Conservation (phyloP, 1,139 yeast species). For the Candida sp. region DNA sequence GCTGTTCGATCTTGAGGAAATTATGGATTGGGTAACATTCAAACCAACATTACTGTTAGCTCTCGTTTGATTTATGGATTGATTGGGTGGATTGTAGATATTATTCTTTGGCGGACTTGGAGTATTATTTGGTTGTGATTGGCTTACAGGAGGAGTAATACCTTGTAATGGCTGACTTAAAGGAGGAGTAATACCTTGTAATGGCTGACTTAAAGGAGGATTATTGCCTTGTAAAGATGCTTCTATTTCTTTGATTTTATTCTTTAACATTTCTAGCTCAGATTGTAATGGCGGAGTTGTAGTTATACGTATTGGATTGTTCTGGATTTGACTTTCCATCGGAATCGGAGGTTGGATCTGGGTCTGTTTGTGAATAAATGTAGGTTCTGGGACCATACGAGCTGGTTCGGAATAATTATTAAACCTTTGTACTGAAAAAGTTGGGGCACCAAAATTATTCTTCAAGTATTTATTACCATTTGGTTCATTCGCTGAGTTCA, state of each 20-base stretch:
- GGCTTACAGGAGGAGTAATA: neutral
- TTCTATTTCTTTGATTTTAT: conserved; percentile 41
- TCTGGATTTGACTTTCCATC: neutral
- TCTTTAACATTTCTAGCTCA: conserved; percentile 28
- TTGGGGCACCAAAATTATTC: conserved; percentile 7
- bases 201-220: conserved; percentile 6
- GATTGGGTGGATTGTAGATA: conserved; percentile 3
- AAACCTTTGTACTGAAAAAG: conserved; percentile 11
- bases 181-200: neutral
- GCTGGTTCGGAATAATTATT: neutral
- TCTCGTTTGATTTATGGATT: neutral
- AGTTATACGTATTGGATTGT: neutral
- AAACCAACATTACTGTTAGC: conserved; percentile 9
- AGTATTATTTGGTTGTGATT: conserved; percentile 1
- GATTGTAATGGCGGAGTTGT: conserved; percentile 5
- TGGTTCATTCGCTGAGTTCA: conserved; percentile 2
- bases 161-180: neutral
- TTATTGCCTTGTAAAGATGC: conserved; percentile 30
- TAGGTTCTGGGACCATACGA: neutral
- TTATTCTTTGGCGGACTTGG: neutral
- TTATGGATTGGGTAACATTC: conserved; percentile 1
- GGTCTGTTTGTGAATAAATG: neutral
- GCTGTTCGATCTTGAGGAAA: neutral
- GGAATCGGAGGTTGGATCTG: neutral
- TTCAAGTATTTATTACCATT: neutral